phyloP scores from a whole-genome alignment of 2,329 filamentous ascomycete genomes.

The Nemania diffusa region DNA sequence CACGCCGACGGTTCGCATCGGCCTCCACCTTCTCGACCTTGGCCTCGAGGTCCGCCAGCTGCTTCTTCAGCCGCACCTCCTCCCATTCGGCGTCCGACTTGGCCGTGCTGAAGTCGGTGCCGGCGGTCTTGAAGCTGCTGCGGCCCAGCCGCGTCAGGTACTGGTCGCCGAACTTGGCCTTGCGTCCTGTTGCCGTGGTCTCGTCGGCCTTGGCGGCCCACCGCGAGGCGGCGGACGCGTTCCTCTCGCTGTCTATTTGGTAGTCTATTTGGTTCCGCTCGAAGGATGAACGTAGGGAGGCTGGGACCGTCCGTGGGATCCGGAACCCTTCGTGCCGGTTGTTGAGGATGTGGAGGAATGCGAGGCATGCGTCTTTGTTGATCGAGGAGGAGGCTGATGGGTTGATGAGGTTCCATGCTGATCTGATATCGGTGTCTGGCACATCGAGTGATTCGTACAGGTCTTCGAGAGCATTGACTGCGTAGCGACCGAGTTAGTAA shows the following conservation, averaged over 20 bases:
- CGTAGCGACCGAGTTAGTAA: constrained; percentile 9
- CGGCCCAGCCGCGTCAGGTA: constrained; percentile 93
- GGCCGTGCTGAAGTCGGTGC: constrained; percentile 88
- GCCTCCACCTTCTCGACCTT: constrained; percentile 87
- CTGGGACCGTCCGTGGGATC: constrained; percentile 90
- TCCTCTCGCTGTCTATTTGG: constrained; percentile 80
- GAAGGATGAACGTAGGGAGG: constrained; percentile 89
- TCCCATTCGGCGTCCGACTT: constrained; percentile 93
- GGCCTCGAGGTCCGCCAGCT: constrained; percentile 86
- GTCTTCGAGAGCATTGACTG: constrained; percentile 80
- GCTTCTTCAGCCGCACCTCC: constrained; percentile 92
- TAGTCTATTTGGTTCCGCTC: constrained; percentile 98
- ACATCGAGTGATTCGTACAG: constrained; percentile 85
- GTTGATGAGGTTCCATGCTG: constrained; percentile 97
- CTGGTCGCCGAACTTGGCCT: constrained; percentile 97
- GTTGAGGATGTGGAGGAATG: constrained; percentile 96
- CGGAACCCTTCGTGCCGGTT: constrained; percentile 94
- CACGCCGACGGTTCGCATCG: constrained; percentile 68
- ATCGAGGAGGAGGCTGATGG: constrained; percentile 84
- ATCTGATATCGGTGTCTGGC: constrained; percentile 82
- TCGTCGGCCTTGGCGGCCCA: constrained; percentile 86
- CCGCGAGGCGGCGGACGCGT: constrained; percentile 71
- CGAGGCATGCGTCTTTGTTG: constrained; percentile 93
- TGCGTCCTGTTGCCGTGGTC: constrained; percentile 83
- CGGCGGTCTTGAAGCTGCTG: constrained; percentile 80